Conservation (phyloP, 208 protist genomes). For the Naegleria lovaniensis region DNA sequence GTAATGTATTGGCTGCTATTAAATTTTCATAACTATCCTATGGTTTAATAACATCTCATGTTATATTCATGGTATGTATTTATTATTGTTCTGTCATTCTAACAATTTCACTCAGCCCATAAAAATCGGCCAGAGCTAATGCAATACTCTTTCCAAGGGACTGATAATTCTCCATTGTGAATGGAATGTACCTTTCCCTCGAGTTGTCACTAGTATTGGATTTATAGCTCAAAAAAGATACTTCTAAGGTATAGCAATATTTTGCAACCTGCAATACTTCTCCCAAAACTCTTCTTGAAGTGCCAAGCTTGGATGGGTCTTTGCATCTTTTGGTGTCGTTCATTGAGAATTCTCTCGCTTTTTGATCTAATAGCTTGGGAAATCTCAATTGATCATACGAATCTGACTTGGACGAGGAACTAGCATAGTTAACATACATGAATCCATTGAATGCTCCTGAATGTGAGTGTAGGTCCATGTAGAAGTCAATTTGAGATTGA, state of each 20-base stretch:
- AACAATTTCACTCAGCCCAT: not conserved
- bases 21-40: too few species aligned
- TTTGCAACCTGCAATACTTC: not conserved
- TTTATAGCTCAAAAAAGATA: not conserved
- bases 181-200: not conserved
- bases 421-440: constrained; percentile 39
- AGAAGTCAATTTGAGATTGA: constrained; percentile 40
- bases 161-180: constrained; percentile 18
- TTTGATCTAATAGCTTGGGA: constrained; percentile 32
- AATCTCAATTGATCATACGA: constrained; percentile 32
- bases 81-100: too few species aligned
- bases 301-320: constrained; percentile 38
- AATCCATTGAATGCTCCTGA: constrained; percentile 53
- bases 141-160: constrained; percentile 30
- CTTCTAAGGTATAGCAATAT: constrained; percentile 28
- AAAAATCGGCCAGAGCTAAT: constrained; percentile 38
- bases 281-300: constrained; percentile 25
- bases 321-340: constrained; percentile 24
- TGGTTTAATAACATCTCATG: too few species aligned
- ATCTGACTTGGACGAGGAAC: not conserved
- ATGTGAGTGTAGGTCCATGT: constrained; percentile 54
- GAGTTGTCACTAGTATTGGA: not conserved
- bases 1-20: too few species aligned
- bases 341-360: constrained; percentile 33
- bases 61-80: too few species aligned